phyloP scores from a whole-genome alignment of 2,329 filamentous ascomycete species.

The Lachnellula willkommii region DNA sequence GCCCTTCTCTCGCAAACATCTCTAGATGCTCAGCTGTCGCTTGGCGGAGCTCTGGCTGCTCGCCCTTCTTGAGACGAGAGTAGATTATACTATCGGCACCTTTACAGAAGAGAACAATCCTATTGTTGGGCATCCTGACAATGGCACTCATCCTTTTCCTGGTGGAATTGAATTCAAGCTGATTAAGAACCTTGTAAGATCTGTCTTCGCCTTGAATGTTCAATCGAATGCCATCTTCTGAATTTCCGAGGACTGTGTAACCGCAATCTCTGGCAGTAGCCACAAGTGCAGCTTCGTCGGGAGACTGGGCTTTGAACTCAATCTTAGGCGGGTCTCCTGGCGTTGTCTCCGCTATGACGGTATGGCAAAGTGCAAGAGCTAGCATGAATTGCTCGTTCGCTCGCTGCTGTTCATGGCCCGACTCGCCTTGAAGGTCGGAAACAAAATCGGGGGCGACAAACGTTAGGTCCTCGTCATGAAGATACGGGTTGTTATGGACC shows the following conservation, averaged over 20 bases:
- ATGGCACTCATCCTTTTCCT: constrained; percentile 98
- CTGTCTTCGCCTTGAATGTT: constrained; percentile 84
- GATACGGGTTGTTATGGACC: constrained; percentile 82
- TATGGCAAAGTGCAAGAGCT: constrained; percentile 90
- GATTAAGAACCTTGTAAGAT: constrained; percentile 84
- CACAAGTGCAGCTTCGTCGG: constrained; percentile 91
- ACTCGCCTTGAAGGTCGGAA: constrained; percentile 71
- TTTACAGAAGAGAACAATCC: constrained; percentile 91
- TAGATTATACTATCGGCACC: constrained; percentile 97
- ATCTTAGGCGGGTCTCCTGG: constrained; percentile 89
- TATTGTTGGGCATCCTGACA: constrained; percentile 85
- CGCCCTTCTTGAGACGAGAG: constrained; percentile 75
- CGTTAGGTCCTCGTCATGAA: constrained; percentile 83
- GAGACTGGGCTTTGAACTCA: constrained; percentile 94
- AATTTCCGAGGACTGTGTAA: constrained; percentile 81
- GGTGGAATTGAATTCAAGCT: constrained; percentile 93
- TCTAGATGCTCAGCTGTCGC: constrained; percentile 90
- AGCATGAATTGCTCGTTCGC: constrained; percentile 92
- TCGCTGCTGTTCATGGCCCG: constrained; percentile 67
- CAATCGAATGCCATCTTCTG: constrained; percentile 73
- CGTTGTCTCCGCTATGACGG: constrained; percentile 83
- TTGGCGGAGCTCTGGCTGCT: constrained; percentile 77
- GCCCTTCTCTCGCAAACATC: constrained; percentile 91
- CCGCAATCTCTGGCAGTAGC: constrained; percentile 92
- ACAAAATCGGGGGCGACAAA: constrained; percentile 91